Percentiles rank a stretch among this genome's conserved stretches.
Evolutionary conservation across 2,329 filamentous ascomycete genomes (phyloP).

Genomic region (Microdochium nivale): DNA sequence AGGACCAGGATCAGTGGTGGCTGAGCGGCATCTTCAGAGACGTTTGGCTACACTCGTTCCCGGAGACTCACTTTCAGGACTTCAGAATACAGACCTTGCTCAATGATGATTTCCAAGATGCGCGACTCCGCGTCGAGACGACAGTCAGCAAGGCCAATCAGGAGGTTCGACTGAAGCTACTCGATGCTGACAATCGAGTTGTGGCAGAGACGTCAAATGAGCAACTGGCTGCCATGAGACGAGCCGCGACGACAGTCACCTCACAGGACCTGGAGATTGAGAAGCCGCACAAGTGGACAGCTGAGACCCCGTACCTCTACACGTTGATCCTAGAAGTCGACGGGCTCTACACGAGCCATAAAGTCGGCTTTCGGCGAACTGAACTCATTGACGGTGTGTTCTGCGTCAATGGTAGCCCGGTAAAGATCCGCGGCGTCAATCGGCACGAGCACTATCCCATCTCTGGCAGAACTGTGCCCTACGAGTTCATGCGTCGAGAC

Average conservation of each 20-base stretch:
- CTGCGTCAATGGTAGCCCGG: slow-evolving; percentile 54
- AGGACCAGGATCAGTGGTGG: slow-evolving; percentile 67
- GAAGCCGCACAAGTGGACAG: slow-evolving; percentile 57
- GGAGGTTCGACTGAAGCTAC: slow-evolving; percentile 22
- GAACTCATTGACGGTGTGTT: slow-evolving; percentile 54
- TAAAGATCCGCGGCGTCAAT: slow-evolving; percentile 61
- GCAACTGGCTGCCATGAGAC: background rate
- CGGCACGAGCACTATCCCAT: slow-evolving; percentile 62
- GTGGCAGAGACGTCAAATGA: slow-evolving; percentile 22
- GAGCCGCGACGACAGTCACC: background rate
- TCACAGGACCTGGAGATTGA: slow-evolving; percentile 19
- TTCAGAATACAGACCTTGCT: slow-evolving; percentile 47
- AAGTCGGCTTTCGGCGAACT: slow-evolving; percentile 54
- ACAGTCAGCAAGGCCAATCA: slow-evolving; percentile 27
- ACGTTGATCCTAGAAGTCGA: slow-evolving; percentile 30
- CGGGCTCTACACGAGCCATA: slow-evolving; percentile 35
- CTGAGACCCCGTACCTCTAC: slow-evolving; percentile 58
- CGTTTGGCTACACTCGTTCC: slow-evolving; percentile 56
- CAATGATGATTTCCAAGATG: slow-evolving; percentile 44
- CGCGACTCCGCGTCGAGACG: slow-evolving; percentile 37
- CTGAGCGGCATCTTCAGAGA: slow-evolving; percentile 61
- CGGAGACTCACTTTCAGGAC: slow-evolving; percentile 44
- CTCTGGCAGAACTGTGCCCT: slow-evolving; percentile 52
- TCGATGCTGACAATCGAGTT: slow-evolving; percentile 21
- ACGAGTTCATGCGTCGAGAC: slow-evolving; percentile 51